Percentiles rank a stretch among this genome's conserved stretches.
These are phyloP conservation scores for Capronia americana DNA, from an alignment of 2,329 filamentous ascomycete genomes.

Conservation along the genomic window DNA sequence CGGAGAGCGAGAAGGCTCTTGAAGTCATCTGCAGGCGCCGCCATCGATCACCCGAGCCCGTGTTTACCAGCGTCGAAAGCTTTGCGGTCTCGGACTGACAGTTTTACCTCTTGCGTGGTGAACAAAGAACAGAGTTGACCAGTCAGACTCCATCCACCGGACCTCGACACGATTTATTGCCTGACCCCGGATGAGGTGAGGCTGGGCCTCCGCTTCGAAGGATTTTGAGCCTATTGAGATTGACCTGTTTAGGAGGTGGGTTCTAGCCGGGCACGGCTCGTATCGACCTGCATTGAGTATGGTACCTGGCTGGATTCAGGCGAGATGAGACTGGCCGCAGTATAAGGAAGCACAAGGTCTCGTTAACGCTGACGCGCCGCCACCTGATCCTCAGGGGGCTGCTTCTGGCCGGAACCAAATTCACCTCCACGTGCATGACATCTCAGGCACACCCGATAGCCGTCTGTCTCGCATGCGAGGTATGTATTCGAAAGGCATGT, in stretches of 20 bases:
- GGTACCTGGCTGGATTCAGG: background rate
- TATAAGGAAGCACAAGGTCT: background rate
- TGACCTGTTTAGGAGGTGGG: slow-evolving; percentile 2
- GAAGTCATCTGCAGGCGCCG: slow-evolving; percentile 16
- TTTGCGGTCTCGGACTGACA: background rate
- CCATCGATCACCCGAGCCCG: slow-evolving; percentile 5
- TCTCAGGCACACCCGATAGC: background rate
- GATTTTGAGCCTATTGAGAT: background rate
- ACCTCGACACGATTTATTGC: background rate
- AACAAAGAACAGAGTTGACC: background rate
- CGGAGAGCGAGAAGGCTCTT: slow-evolving; percentile 18
- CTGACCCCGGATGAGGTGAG: background rate
- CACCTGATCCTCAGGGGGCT: background rate
- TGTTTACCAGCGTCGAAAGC: background rate
- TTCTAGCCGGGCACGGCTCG: background rate
- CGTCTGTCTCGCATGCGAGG: background rate
- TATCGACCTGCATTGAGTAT: slow-evolving; percentile 1
- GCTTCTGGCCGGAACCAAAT: background rate
- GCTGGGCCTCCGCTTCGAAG: background rate
- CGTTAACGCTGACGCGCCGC: background rate
- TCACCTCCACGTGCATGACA: background rate
- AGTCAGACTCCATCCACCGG: background rate
- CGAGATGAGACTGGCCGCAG: background rate
- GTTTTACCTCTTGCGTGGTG: background rate
- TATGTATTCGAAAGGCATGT: background rate